Conservation (phyloP, 139 green algal species). For the Desmodesmus armatus region DNA sequence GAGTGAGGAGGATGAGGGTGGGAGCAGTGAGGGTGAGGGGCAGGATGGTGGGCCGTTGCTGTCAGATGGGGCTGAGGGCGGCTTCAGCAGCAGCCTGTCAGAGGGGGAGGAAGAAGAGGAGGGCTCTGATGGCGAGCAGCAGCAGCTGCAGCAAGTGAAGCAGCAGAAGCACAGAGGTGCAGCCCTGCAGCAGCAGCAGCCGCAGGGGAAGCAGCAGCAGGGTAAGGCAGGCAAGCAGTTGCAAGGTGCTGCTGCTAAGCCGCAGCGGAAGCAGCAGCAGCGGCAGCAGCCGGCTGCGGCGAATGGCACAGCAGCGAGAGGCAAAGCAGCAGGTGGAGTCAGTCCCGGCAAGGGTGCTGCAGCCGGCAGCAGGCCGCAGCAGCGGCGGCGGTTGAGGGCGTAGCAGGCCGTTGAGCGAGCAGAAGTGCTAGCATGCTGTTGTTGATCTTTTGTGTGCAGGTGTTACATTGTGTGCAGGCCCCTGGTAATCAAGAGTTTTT, state of each 20-base stretch:
- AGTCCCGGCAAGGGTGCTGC: neutral
- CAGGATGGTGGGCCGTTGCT: too few relatives aligned
- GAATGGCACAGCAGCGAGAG: neutral
- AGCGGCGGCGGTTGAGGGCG: neutral
- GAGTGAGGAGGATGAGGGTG: neutral
- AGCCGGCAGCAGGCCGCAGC: too few relatives aligned
- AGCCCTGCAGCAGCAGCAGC: neutral
- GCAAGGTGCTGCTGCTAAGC: neutral
- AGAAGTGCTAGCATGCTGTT: neutral
- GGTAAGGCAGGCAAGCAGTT: neutral
- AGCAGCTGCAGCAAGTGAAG: constrained; percentile 37
- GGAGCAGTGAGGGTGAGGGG: constrained; percentile 19
- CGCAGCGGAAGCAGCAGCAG: neutral
- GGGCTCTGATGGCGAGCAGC: constrained; percentile 14
- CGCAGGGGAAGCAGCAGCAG: constrained; percentile 2
- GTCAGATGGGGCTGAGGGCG: too few relatives aligned
- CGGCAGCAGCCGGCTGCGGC: constrained; percentile 8
- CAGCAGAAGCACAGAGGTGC: neutral
- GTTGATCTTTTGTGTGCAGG: neutral
- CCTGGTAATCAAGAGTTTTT: too few relatives aligned
- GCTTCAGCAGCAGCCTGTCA: constrained; percentile 3
- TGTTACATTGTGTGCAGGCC: too few relatives aligned
- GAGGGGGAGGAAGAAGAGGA: constrained; percentile 26
- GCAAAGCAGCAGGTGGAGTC: neutral
- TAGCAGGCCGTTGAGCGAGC: neutral